Conservation (phyloP, 768 basidiomycete genomes). For the Termitomyces sp. region DNA sequence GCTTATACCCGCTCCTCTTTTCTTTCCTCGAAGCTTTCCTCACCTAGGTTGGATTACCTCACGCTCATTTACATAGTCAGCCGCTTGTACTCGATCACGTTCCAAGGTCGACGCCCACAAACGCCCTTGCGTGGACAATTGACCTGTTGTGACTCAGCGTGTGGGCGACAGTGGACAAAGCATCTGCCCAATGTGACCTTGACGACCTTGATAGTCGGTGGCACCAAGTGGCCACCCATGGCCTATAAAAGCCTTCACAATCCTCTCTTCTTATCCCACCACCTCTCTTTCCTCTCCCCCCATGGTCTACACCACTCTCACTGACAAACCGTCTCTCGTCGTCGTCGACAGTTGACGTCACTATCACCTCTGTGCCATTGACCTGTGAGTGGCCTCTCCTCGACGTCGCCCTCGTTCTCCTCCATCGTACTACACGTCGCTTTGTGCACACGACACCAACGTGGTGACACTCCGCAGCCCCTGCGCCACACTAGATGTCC, state of each 20-base stretch:
- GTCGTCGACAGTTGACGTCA: too few relatives aligned
- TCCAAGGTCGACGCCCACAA: background rate
- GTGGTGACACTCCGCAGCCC: background rate
- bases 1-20: too few relatives aligned
- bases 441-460: background rate
- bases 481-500: background rate
- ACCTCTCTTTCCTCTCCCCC: background rate
- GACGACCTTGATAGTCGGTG: background rate
- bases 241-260: background rate
- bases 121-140: background rate
- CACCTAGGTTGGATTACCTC: too few relatives aligned
- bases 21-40: too few relatives aligned
- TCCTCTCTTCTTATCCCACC: background rate
- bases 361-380: too few relatives aligned
- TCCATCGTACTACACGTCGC: background rate
- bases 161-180: background rate
- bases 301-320: background rate
- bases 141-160: background rate
- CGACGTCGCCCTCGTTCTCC: background rate
- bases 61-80: too few relatives aligned
- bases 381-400: background rate
- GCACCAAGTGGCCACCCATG: background rate
- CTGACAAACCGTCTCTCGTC: too few relatives aligned
- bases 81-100: too few relatives aligned
- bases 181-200: background rate